Evolutionary conservation across 345 rosid genomes (phyloP).

Genomic region (Laguncularia racemosa): DNA sequence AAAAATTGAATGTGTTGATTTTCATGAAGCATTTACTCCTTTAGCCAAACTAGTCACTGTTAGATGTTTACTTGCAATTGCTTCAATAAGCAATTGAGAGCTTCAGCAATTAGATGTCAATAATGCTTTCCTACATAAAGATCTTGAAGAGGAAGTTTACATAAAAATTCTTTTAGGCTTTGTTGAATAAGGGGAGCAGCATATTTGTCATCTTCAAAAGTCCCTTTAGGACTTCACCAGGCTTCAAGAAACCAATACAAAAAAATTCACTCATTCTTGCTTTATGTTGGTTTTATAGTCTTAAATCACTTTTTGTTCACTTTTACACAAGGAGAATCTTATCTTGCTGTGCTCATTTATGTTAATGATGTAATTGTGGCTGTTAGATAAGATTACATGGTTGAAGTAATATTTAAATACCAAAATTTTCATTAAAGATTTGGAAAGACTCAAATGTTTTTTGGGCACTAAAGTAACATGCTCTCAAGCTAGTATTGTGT

Average conservation of each 20-base stretch:
- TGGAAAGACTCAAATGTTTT: background rate
- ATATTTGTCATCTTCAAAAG: background rate
- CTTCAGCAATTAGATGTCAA: background rate
- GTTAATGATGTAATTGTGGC: background rate
- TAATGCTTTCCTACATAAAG: no score
- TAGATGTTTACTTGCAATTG: background rate
- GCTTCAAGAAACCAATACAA: background rate
- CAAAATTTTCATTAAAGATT: background rate
- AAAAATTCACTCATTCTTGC: background rate
- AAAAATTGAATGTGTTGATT: constrained; percentile 4
- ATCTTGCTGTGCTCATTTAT: background rate
- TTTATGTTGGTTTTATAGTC: no score
- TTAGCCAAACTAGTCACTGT: background rate
- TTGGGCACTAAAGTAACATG: background rate
- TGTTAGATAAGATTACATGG: no score
- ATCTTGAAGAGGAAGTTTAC: no score
- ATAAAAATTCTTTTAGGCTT: background rate
- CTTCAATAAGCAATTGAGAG: background rate
- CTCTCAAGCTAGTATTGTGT: background rate
- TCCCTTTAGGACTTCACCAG: background rate
- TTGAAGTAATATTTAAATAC: no score
- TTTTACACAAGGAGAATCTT: background rate
- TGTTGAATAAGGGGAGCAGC: background rate
- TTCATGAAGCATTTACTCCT: constrained; percentile 1
- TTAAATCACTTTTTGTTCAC: no score